phyloP scores from a whole-genome alignment of 331 rosid genomes.

The Acacia concinna region DNA sequence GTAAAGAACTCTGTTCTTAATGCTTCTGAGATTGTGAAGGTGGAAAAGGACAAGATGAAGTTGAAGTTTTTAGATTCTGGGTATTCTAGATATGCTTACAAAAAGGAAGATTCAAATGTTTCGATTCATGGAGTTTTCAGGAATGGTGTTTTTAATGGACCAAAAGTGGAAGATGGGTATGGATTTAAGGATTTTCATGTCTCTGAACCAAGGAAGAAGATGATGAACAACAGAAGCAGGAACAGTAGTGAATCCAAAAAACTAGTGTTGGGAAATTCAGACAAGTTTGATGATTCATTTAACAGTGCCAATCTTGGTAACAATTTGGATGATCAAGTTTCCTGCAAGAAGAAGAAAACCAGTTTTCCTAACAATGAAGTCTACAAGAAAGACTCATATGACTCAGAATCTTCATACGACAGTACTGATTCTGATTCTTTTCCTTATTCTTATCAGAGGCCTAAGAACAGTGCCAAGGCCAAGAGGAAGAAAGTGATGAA shows the following conservation, averaged over 20 bases:
- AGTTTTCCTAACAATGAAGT: conserved; percentile 26
- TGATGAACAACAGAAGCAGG: conserved; percentile 29
- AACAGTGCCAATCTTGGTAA: conserved; percentile 43
- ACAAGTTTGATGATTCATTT: neutral
- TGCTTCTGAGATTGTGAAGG: conserved; percentile 36
- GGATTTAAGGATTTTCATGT: conserved; percentile 36
- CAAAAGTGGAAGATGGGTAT: conserved; percentile 36
- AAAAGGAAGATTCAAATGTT: conserved; percentile 50
- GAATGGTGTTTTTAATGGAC: conserved; percentile 37
- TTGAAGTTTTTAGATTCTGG: conserved; percentile 64
- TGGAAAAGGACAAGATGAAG: conserved; percentile 35
- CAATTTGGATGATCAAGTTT: conserved; percentile 25
- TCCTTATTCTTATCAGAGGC: conserved; percentile 27
- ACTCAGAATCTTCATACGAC: conserved; percentile 43
- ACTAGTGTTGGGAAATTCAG: conserved; percentile 35
- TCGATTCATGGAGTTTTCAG: conserved; percentile 49
- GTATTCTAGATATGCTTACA: conserved; percentile 52
- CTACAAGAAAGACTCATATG: conserved; percentile 34
- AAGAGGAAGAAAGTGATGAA: conserved; percentile 38
- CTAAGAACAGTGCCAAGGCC: conserved; percentile 23
- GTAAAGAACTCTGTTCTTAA: conserved; percentile 30
- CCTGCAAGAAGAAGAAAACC: conserved; percentile 33
- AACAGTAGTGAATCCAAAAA: conserved; percentile 34
- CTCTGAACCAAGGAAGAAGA: conserved; percentile 17
- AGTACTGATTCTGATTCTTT: conserved; percentile 51